These are phyloP conservation scores for Aureobasidium lini DNA, from an alignment of 2,329 filamentous ascomycete species.

Conservation along the genomic window DNA sequence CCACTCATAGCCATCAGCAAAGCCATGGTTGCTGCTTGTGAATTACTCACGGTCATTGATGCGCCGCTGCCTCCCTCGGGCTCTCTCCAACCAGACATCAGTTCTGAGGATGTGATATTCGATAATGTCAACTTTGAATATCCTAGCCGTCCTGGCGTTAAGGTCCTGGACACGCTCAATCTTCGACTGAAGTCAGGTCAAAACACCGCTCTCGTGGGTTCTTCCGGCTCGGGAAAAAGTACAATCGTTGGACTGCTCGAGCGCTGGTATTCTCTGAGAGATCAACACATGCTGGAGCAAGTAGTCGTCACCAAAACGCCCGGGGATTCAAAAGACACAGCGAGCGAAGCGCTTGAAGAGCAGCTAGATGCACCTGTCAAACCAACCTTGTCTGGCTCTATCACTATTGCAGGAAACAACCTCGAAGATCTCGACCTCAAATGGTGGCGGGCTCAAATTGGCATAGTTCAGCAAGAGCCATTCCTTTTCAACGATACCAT, in stretches of 20 bases:
- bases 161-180: slow-evolving; percentile 75
- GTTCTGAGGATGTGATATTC: slow-evolving; percentile 81
- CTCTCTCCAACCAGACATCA: slow-evolving; percentile 18
- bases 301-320: background rate
- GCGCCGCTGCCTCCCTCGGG: background rate
- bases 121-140: slow-evolving; percentile 82
- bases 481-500: slow-evolving; percentile 83
- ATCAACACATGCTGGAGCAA: background rate
- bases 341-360: background rate
- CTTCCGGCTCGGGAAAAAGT: slow-evolving; percentile 91
- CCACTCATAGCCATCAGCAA: background rate
- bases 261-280: slow-evolving; percentile 68
- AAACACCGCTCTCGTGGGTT: slow-evolving; percentile 95
- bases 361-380: background rate
- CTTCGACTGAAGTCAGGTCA: slow-evolving; percentile 82
- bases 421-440: slow-evolving; percentile 85
- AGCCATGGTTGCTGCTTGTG: background rate
- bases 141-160: slow-evolving; percentile 83
- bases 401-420: slow-evolving; percentile 78
- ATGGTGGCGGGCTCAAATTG: slow-evolving; percentile 82
- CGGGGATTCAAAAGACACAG: background rate
- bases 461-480: slow-evolving; percentile 90
- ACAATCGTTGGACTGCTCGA: slow-evolving; percentile 85
- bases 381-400: slow-evolving; percentile 63
- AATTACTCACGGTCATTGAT: background rate